These are phyloP conservation scores for Pyrenochaeta sp. DNA, from an alignment of 2,329 filamentous ascomycete species.

Conservation along the genomic window DNA sequence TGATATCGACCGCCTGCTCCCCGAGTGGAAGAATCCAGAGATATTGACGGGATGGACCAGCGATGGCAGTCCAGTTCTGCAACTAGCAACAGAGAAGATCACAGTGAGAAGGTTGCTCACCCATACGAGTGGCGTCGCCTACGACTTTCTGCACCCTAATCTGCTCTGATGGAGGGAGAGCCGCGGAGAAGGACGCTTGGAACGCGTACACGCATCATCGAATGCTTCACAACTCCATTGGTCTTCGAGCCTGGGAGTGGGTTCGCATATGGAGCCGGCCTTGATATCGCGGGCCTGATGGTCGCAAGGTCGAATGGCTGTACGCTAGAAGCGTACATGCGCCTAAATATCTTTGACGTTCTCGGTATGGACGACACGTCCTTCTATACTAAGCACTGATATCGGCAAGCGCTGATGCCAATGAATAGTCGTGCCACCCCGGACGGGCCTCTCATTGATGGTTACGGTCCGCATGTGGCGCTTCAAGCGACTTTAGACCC, in stretches of 20 bases:
- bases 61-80: conserved; percentile 17
- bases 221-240: conserved; percentile 25
- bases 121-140: conserved; percentile 37
- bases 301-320: conserved; percentile 29
- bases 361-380: conserved; percentile 34
- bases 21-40: conserved; percentile 32
- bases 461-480: not conserved
- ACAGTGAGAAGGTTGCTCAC: conserved; percentile 33
- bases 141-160: conserved; percentile 29
- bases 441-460: conserved; percentile 14
- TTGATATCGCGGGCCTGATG: conserved; percentile 37
- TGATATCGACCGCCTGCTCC: conserved; percentile 32
- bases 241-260: conserved; percentile 38
- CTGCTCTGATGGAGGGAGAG: conserved; percentile 22
- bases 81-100: conserved; percentile 26
- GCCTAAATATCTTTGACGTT: conserved; percentile 30
- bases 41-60: conserved; percentile 25
- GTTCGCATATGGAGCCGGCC: conserved; percentile 29
- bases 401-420: conserved; percentile 28
- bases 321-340: conserved; percentile 35
- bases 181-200: conserved; percentile 13
- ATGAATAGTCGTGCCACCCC: conserved; percentile 13
- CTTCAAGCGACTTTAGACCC: conserved; percentile 11
- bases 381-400: conserved; percentile 20
- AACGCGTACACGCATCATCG: conserved; percentile 17